phyloP scores from a whole-genome alignment of 495 filamentous ascomycete genomes.

The Aspergillus biplanus region DNA sequence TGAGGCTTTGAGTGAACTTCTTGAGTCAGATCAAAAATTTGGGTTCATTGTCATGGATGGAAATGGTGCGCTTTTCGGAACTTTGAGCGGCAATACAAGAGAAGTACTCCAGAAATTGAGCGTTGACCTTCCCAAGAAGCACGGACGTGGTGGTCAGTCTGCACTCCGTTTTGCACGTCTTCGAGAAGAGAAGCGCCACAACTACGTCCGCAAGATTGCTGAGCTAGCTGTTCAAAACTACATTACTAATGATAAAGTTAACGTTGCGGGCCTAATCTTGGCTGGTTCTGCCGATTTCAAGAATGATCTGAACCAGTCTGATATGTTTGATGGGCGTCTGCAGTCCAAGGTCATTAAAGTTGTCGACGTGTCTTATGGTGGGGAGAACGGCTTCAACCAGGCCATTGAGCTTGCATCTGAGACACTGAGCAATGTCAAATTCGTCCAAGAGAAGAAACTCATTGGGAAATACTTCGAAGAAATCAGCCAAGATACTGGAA shows the following conservation, averaged over 20 bases:
- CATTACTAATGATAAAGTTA: slow-evolving; percentile 97
- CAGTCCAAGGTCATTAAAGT: slow-evolving; percentile 97
- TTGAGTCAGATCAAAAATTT: slow-evolving; percentile 98
- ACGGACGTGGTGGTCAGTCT: slow-evolving; percentile 99
- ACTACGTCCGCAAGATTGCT: slow-evolving; percentile 98
- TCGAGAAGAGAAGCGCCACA: slow-evolving; percentile 99
- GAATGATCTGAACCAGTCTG: slow-evolving; percentile 96
- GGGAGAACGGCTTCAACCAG: slow-evolving; percentile 99
- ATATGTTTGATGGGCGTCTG: slow-evolving; percentile 92
- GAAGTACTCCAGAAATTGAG: slow-evolving; percentile 97
- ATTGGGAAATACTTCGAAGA: slow-evolving; percentile 99
- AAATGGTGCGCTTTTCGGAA: slow-evolving; percentile 96
- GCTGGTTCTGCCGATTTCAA: slow-evolving; percentile 99
- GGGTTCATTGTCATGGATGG: slow-evolving; percentile 99
- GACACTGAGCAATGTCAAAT: slow-evolving; percentile 98
- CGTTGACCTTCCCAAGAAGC: slow-evolving; percentile 98
- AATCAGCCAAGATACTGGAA: slow-evolving; percentile 94
- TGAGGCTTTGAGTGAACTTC: slow-evolving; percentile 91
- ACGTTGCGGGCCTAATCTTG: slow-evolving; percentile 90
- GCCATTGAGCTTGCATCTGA: slow-evolving; percentile 93
- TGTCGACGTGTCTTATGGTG: slow-evolving; percentile 97
- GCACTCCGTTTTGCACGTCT: slow-evolving; percentile 98
- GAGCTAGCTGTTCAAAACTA: slow-evolving; percentile 98
- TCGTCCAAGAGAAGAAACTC: slow-evolving; percentile 99
- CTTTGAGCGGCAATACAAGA: slow-evolving; percentile 92